Conservation (phyloP, 495 filamentous ascomycete species). For the Neurospora sp. region DNA sequence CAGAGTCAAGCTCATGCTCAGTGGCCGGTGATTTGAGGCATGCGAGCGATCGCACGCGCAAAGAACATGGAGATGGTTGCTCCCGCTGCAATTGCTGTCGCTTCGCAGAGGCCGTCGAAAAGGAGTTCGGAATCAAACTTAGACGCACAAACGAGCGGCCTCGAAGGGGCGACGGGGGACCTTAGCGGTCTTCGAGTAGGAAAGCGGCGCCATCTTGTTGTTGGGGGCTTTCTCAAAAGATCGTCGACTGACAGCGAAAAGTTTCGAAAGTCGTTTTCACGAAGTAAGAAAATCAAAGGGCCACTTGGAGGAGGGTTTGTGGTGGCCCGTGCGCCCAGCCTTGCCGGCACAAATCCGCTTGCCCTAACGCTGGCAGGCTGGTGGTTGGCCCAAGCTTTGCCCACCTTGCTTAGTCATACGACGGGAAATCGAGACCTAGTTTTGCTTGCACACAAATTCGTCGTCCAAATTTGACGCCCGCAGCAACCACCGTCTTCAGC, state of each 20-base stretch:
- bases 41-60: slow-evolving; percentile 7
- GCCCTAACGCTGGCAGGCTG: slow-evolving; percentile 18
- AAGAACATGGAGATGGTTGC: neutral
- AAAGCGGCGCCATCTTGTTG: slow-evolving; percentile 43
- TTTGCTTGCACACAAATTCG: slow-evolving; percentile 24
- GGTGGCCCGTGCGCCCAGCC: slow-evolving; percentile 21
- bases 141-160: slow-evolving; percentile 88
- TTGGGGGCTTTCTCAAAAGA: slow-evolving; percentile 25
- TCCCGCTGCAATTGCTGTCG: slow-evolving; percentile 39
- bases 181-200: slow-evolving; percentile 98
- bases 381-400: neutral
- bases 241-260: slow-evolving; percentile 21
- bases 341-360: slow-evolving; percentile 5
- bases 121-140: slow-evolving; percentile 15
- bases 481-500: slow-evolving; percentile 25
- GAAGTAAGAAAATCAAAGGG: slow-evolving; percentile 7
- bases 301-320: slow-evolving; percentile 24
- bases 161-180: slow-evolving; percentile 83
- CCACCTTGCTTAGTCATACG: slow-evolving; percentile 23
- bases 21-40: slow-evolving; percentile 64
- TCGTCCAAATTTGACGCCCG: slow-evolving; percentile 21
- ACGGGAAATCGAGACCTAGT: slow-evolving; percentile 16
- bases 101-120: slow-evolving; percentile 22
- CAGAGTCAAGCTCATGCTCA: slow-evolving; percentile 95
- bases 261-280: slow-evolving; percentile 18